Evolutionary conservation across 768 basidiomycete species (phyloP).

Genomic region (Pleurotus cornucopiae): DNA sequence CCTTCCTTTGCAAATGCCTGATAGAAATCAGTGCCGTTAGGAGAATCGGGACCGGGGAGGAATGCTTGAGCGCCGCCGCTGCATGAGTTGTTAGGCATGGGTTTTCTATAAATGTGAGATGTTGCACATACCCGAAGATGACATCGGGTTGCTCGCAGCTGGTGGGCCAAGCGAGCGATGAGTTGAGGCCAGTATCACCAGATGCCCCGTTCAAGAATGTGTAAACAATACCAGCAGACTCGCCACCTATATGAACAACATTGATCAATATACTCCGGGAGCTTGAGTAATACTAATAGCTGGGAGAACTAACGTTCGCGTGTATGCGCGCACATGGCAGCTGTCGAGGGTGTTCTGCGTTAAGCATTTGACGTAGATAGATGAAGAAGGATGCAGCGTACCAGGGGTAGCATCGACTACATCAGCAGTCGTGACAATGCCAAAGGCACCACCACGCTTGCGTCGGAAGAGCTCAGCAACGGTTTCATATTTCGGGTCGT

Average conservation of each 20-base stretch:
- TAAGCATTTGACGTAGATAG: too few species aligned
- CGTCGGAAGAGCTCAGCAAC: slow-evolving; percentile 41
- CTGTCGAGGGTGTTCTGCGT: slow-evolving; percentile 12
- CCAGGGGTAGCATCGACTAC: slow-evolving; percentile 43
- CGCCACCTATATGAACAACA: slow-evolving; percentile 16
- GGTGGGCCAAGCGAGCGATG: slow-evolving; percentile 34
- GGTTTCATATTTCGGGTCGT: slow-evolving; percentile 41
- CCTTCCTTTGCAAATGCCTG: slow-evolving; percentile 34
- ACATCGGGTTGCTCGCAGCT: slow-evolving; percentile 38
- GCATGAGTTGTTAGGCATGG: background rate
- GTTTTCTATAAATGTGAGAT: background rate
- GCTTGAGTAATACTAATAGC: background rate
- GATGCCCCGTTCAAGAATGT: slow-evolving; percentile 31
- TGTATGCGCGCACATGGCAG: slow-evolving; percentile 38
- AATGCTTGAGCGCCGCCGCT: slow-evolving; percentile 42
- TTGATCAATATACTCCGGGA: background rate
- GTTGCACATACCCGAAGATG: slow-evolving; percentile 31
- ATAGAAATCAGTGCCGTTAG: slow-evolving; percentile 36
- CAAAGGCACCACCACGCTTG: slow-evolving; percentile 33
- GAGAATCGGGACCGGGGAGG: slow-evolving; percentile 31
- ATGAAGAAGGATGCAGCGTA: slow-evolving; percentile 7
- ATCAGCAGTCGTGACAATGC: slow-evolving; percentile 40
- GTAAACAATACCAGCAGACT: slow-evolving; percentile 26
- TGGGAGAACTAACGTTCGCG: slow-evolving; percentile 26
- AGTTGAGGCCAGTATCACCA: slow-evolving; percentile 19